Evolutionary conservation across 805 yeast species (phyloP).

Genomic region (Ogataea glucozyma): DNA sequence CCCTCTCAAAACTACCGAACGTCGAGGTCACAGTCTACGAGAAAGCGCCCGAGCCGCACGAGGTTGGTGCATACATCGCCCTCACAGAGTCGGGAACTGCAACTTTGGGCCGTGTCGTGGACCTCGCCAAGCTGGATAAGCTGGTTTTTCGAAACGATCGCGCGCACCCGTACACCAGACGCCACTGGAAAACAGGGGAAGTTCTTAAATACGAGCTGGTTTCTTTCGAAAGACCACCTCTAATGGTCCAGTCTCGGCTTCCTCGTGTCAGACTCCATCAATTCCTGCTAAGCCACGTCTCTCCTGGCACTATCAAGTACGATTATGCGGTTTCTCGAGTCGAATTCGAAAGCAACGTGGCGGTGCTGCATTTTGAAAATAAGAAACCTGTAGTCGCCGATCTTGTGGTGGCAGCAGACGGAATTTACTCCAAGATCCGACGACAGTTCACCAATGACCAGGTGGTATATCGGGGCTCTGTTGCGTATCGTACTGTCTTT

Average conservation of each 20-base stretch:
- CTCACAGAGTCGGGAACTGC: conserved; percentile 1
- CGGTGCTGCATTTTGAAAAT: conserved; percentile 1
- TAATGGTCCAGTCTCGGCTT: conserved; percentile 1
- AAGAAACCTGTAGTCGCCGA: conserved; percentile 1
- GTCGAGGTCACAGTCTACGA: conserved; percentile 6
- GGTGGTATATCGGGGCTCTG: conserved; percentile 5
- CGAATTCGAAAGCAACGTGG: not conserved
- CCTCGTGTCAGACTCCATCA: conserved; percentile 5
- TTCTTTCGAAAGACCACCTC: not conserved
- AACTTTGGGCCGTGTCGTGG: not conserved
- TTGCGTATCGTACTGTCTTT: conserved; percentile 11
- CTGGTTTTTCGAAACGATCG: conserved; percentile 2
- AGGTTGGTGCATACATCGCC: conserved; percentile 5
- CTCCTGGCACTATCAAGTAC: conserved; percentile 6
- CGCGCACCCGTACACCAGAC: conserved; percentile 1
- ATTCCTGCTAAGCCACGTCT: conserved; percentile 7
- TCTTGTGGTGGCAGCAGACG: conserved; percentile 11
- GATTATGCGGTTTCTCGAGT: conserved; percentile 1
- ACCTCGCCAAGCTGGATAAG: not conserved
- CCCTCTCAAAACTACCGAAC: conserved; percentile 5
- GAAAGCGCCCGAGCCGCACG: not conserved
- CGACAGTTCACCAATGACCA: conserved; percentile 11
- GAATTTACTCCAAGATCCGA: conserved; percentile 10
- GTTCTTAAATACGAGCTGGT: not conserved
- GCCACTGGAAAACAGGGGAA: conserved; percentile 8